phyloP scores from a whole-genome alignment of 768 basidiomycete species.

The Tremella yokohamensis region DNA sequence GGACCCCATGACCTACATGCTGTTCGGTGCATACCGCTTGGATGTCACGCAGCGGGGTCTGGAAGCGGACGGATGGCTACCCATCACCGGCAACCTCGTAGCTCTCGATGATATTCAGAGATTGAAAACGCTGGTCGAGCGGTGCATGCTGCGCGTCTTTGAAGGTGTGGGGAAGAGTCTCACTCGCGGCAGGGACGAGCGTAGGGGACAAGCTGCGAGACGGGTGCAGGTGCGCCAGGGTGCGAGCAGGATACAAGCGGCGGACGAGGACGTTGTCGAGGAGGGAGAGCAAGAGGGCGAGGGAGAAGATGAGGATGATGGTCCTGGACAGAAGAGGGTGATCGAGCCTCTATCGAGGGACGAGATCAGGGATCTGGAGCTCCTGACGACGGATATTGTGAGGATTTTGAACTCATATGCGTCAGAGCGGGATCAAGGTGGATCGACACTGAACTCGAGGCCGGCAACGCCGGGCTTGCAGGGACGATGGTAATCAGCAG shows the following conservation, averaged over 20 bases:
- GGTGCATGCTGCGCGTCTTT: constrained; percentile 82
- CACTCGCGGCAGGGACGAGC: constrained; percentile 24
- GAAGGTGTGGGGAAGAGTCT: constrained; percentile 63
- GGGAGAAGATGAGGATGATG: constrained; percentile 55
- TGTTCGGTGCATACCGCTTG: constrained; percentile 83
- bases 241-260: constrained; percentile 21
- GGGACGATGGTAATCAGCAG: too few species aligned
- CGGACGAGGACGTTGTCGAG: constrained; percentile 11
- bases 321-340: constrained; percentile 56
- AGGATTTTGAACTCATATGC: constrained; percentile 67
- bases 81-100: constrained; percentile 64
- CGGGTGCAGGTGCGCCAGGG: constrained; percentile 7
- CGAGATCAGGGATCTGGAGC: constrained; percentile 72
- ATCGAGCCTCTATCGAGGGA: constrained; percentile 58
- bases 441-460: too few species aligned
- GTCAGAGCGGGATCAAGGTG: constrained; percentile 54
- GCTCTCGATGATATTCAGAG: constrained; percentile 77
- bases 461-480: too few species aligned
- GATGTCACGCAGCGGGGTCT: constrained; percentile 67
- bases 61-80: constrained; percentile 87
- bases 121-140: constrained; percentile 73
- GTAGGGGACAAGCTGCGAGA: neutral
- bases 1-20: constrained; percentile 81
- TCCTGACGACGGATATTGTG: constrained; percentile 70
- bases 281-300: constrained; percentile 34